Base-by-base conservation (phyloP, 352 stramenopile genomes). In the Sclerospora graminicola region DNA sequence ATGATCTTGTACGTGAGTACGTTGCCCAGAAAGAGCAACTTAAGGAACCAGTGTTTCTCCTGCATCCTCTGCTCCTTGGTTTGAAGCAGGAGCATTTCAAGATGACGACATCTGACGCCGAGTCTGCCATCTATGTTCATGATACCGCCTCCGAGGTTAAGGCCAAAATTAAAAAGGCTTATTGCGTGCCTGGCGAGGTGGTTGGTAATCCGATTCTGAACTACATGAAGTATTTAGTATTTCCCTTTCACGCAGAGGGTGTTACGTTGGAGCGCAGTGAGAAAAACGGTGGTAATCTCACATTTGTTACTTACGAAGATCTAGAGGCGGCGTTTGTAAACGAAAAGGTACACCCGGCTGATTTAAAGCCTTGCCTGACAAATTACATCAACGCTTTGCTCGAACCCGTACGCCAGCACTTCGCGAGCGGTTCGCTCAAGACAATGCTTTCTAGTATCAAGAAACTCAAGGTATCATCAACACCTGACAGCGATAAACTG, bases 61-160 rank as follows among this genome's bases (percentile, higher is more conserved):
- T 77, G 47, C 95, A 99, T 75, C 95, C 98, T 54, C 96, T 99
- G 86, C 74, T 99, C 16, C 94, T 96, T 40, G 95, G 96, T 0
- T 66, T 99, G 15, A 98, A 98, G 71, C 93, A 97, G 61, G 96
- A 97, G 11, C 95, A 99, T 75, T 87, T 96, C 60, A 99, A 99
- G 80, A 99, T 99, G 96, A 97, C 74, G 59, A 98, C 98, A 66
- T 97, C 86, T 36, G 95, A 99, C 83, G 89, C 95, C 9, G 95
- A 98, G 69, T 96, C 80, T 33, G 87, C 88, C 21, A 97, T 99
- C 51, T 99, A 99, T 66, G 96, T 99, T 74, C 95, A 99, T 60
- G 95, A 98, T 72, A 85, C 83, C 11, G 66, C 65, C 11, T 86
- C 89, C 5, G 90, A 97, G 54, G 85, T 97, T 39, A 97, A 97